These are phyloP conservation scores for Isoetes taiwanensis DNA, from an alignment of 75 land plant species.

Conservation along the genomic window DNA sequence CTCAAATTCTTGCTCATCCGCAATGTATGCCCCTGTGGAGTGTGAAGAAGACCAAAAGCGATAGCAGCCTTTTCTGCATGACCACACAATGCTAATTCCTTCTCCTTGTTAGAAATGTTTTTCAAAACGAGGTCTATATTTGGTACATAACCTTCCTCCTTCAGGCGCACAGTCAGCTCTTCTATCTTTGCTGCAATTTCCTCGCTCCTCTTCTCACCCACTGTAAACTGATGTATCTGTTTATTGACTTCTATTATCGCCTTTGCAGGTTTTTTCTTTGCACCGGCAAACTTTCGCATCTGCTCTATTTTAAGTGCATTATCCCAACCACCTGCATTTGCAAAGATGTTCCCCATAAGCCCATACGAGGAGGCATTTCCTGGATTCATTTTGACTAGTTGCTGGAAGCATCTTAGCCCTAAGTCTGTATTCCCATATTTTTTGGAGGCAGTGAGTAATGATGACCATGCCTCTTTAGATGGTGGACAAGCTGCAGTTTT, in stretches of 20 bases:
- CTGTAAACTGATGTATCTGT: background rate
- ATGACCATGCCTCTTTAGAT: background rate
- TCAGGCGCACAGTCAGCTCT: background rate
- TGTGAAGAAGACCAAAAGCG: background rate
- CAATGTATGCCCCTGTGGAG: background rate
- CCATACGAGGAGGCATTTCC: background rate
- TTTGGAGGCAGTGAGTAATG: background rate
- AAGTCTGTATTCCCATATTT: background rate
- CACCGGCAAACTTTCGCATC: background rate
- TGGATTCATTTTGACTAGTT: background rate
- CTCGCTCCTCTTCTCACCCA: background rate
- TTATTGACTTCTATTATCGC: background rate
- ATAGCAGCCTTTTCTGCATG: background rate
- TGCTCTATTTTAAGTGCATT: background rate
- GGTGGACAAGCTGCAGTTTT: background rate
- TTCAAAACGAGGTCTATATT: background rate
- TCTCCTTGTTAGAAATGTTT: background rate
- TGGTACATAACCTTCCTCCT: background rate
- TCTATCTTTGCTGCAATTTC: background rate
- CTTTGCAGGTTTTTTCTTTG: background rate
- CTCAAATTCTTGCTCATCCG: background rate
- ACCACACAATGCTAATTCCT: background rate
- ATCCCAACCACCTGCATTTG: background rate
- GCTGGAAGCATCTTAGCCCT: background rate
- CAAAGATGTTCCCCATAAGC: background rate